phyloP scores from a whole-genome alignment of 257 asterid genomes.

The Eucommia ulmoides region DNA sequence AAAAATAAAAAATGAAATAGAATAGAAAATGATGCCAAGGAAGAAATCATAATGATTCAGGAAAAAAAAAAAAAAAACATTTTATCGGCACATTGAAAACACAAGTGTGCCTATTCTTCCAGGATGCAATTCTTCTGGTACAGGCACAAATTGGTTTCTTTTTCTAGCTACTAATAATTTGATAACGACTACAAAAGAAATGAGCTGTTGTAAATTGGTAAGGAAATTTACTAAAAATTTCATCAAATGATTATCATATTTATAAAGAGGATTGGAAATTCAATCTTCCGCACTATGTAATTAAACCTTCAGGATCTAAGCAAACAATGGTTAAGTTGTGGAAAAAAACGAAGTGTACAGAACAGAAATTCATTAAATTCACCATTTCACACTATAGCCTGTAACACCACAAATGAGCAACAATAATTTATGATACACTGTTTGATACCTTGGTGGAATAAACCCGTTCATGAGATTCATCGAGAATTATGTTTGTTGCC shows the following conservation, averaged over 20 bases:
- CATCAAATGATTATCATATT: too few relatives aligned
- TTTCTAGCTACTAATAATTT: too few relatives aligned
- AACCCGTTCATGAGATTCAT: conserved; percentile 96
- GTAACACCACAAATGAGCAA: not conserved
- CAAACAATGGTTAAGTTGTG: not conserved
- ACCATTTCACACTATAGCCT: not conserved
- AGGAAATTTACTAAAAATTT: too few relatives aligned
- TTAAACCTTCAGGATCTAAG: too few relatives aligned
- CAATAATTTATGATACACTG: conserved; percentile 1
- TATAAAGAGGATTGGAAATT: too few relatives aligned
- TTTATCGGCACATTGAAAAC: not conserved
- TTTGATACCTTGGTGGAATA: conserved; percentile 81
- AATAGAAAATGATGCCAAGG: not conserved
- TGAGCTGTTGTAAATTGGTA: too few relatives aligned
- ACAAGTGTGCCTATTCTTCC: not conserved
- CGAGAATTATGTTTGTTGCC: conserved; percentile 93
- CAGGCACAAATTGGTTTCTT: too few relatives aligned
- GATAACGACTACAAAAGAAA: too few relatives aligned
- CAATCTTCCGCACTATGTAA: too few relatives aligned
- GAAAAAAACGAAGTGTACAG: not conserved
- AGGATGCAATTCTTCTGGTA: too few relatives aligned
- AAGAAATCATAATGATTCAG: not conserved
- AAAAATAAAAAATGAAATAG: not conserved
- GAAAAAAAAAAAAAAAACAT: too few relatives aligned
- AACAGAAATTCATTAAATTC: too few relatives aligned